A percentile compares a stretch with the other conserved stretches of the same genome.
phyloP scores from a whole-genome alignment of 1,139 yeast genomes.

The Debaryomycetaceae sp. region DNA sequence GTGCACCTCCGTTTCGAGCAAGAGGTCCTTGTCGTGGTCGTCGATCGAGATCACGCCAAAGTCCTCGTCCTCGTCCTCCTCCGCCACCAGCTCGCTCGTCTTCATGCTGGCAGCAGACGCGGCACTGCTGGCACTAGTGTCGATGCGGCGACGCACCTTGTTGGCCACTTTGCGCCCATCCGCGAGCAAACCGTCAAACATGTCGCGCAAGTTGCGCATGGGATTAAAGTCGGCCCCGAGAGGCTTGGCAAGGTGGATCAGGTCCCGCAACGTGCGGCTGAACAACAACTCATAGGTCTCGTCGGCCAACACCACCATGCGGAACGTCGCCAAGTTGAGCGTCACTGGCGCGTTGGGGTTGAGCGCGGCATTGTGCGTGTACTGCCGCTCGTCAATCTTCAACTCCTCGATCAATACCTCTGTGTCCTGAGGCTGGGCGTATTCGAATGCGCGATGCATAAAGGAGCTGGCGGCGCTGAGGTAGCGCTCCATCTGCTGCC shows the following conservation, averaged over 20 bases:
- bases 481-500: conserved; percentile 71
- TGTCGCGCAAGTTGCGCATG: conserved; percentile 63
- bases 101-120: conserved; percentile 4
- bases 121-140: conserved; percentile 39
- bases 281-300: conserved; percentile 85
- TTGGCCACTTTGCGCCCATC: conserved; percentile 88
- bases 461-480: conserved; percentile 81
- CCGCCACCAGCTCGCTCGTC: not conserved
- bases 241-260: conserved; percentile 58
- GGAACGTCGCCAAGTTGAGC: conserved; percentile 76
- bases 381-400: conserved; percentile 22
- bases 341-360: conserved; percentile 71
- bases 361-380: conserved; percentile 60
- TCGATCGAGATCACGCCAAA: conserved; percentile 36
- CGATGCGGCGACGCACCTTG: conserved; percentile 80
- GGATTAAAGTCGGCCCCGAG: conserved; percentile 34
- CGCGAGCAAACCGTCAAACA: conserved; percentile 85
- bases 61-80: conserved; percentile 37
- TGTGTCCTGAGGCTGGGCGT: conserved; percentile 56
- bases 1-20: conserved; percentile 38
- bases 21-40: conserved; percentile 35
- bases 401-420: conserved; percentile 33
- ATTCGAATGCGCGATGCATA: conserved; percentile 81
- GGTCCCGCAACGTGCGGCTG: conserved; percentile 49
- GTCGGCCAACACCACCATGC: conserved; percentile 92